These are phyloP conservation scores for Aspergillus nanangensis DNA, from an alignment of 495 filamentous ascomycete species.

Conservation along the genomic window DNA sequence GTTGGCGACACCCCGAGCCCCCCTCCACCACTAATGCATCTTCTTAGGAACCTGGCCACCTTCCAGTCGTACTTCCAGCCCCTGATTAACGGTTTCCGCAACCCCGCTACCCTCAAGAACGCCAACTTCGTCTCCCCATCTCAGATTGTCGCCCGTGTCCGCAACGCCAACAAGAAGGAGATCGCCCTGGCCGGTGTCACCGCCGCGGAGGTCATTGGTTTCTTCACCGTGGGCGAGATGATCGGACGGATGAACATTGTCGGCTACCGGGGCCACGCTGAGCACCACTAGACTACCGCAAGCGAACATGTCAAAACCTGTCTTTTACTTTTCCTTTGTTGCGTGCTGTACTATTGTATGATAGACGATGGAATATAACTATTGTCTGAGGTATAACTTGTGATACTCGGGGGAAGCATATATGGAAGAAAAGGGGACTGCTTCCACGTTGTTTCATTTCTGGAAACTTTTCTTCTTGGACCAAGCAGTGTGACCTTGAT, in stretches of 20 bases:
- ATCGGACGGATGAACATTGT: constrained; percentile 90
- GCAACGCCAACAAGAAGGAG: constrained; percentile 66
- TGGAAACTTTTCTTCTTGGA: no score
- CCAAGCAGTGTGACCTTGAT: no score
- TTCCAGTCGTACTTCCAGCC: constrained; percentile 87
- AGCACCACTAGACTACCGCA: constrained; percentile 34
- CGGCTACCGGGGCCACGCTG: constrained; percentile 75
- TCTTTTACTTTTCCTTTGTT: constrained; percentile 30
- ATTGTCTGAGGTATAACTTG: constrained; percentile 40
- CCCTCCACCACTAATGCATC: no score
- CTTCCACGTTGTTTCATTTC: no score
- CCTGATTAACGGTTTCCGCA: constrained; percentile 59
- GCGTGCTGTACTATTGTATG: constrained; percentile 47
- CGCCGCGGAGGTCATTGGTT: constrained; percentile 81
- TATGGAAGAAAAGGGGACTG: not conserved
- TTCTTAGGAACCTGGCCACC: constrained; percentile 57
- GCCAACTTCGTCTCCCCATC: constrained; percentile 39
- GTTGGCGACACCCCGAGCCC: constrained; percentile 9
- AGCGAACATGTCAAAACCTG: constrained; percentile 24
- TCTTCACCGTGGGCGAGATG: constrained; percentile 98
- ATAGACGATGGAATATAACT: constrained; percentile 53
- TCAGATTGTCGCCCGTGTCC: constrained; percentile 55
- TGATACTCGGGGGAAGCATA: constrained; percentile 11
- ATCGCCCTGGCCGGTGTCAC: constrained; percentile 68
- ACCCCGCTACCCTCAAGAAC: constrained; percentile 53